Percentiles rank a stretch among this genome's conserved stretches.
Conservation (phyloP, 768 basidiomycete genomes). For the Termitomyces sp. region DNA sequence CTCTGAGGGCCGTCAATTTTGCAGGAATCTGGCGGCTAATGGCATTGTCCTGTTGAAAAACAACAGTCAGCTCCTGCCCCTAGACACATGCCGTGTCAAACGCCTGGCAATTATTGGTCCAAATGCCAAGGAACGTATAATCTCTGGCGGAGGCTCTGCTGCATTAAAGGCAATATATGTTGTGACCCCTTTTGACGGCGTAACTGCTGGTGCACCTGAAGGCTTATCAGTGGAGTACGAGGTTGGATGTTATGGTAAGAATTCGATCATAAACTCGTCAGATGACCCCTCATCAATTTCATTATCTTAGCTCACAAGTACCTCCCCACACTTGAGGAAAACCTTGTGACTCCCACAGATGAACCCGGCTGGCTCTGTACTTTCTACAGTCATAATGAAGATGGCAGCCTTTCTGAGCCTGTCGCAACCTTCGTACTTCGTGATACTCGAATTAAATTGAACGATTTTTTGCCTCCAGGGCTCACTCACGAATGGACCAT, state of each 20-base stretch:
- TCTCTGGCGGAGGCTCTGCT: constrained; percentile 77
- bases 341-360: constrained; percentile 45
- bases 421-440: constrained; percentile 44
- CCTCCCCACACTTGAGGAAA: constrained; percentile 62
- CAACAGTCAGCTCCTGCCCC: constrained; percentile 46
- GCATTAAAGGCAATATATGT: constrained; percentile 66
- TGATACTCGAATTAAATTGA: constrained; percentile 62
- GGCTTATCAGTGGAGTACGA: constrained; percentile 49
- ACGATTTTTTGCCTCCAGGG: constrained; percentile 58
- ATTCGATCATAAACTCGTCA: not conserved
- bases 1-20: constrained; percentile 45
- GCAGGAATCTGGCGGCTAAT: constrained; percentile 52
- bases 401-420: constrained; percentile 39
- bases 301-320: constrained; percentile 51
- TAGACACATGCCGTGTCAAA: constrained; percentile 31
- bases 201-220: constrained; percentile 43
- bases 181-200: constrained; percentile 58
- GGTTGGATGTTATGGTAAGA: constrained; percentile 62
- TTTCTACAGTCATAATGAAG: constrained; percentile 53
- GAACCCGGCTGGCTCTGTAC: constrained; percentile 59
- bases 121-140: constrained; percentile 58
- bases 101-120: constrained; percentile 65
- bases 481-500: constrained; percentile 52
- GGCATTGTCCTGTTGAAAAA: constrained; percentile 70
- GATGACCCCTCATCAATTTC: not conserved